A percentile compares a stretch with the other conserved stretches of the same genome.
phyloP scores from a whole-genome alignment of 1,139 yeast species.

The Citeromyces hawaiiensis region DNA sequence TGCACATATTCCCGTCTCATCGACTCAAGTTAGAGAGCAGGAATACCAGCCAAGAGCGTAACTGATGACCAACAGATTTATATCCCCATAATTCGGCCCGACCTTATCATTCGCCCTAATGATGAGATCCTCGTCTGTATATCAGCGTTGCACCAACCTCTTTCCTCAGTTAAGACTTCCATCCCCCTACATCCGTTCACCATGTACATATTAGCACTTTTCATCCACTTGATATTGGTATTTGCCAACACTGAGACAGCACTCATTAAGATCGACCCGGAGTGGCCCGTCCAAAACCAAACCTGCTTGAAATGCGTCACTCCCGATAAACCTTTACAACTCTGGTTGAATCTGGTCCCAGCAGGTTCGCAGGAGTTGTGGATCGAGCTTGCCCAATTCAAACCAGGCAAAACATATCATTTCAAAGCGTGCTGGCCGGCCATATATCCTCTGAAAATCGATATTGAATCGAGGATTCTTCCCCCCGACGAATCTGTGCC shows the following conservation, averaged over 20 bases:
- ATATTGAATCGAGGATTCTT: neutral
- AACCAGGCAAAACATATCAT: neutral
- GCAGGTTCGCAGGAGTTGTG: neutral
- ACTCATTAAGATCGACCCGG: neutral
- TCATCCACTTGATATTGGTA: neutral
- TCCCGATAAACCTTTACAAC: neutral
- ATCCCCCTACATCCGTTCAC: slow-evolving; percentile 1
- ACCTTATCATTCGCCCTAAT: no score
- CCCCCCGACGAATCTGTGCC: neutral
- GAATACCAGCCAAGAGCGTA: no score
- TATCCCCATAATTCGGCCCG: no score
- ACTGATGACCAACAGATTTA: no score
- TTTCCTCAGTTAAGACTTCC: no score
- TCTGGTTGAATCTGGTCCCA: neutral
- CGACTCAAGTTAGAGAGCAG: no score
- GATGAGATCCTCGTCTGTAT: no score
- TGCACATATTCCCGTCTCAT: no score
- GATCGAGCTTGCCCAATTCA: neutral
- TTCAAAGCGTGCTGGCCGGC: neutral
- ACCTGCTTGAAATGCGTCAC: neutral
- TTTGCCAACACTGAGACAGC: neutral
- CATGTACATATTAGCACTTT: neutral
- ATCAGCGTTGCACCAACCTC: no score
- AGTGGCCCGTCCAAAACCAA: neutral
- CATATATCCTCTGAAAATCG: neutral